Evolutionary conservation across 2,329 filamentous ascomycete genomes (phyloP), one percentile per base, ranked within the genome.

Genomic region (Aspergillus neoniger): DNA sequence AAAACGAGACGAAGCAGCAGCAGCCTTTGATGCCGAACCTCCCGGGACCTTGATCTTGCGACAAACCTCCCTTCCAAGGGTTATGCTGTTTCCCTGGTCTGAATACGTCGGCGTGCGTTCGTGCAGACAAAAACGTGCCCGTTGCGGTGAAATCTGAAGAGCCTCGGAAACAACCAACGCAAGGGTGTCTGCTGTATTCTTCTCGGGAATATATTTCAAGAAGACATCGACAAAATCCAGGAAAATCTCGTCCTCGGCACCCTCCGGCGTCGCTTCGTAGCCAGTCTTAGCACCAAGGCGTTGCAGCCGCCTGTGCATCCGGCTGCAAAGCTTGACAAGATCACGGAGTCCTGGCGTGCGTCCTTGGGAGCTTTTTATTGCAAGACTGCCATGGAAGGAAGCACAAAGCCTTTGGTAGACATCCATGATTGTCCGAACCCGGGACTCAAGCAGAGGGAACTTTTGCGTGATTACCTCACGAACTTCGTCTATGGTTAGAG

Each of bases 151-250:
- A 60, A 98, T 87, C 59, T 93, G 91, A 78, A 99, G 89, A 68
- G 92, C 89, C 76, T 96, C 88, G 0, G 93, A 93, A 62, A 98
- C 91, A 48, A 85, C 85, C 51, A 83, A 81, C 47, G 90, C 85
- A 44, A 77, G 68, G 19, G 67, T 66, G 15, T 70, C 69, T 55
- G 87, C 86, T 30, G 87, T 79, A 12, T 85, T 81, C 30, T 83
- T 82, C 59, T 89, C 89, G 9, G 90, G 88, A 49, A 95, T 81
- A 71, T 90, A 91, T 57, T 91, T 91, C 44, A 91, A 88, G 74
- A 99, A 98, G 72, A 93, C 96, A 75, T 99, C 95, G 55, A 95
- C 84, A 0, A 92, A 91, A 72, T 99, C 95, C 79, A 96, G 86
- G 70, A 97, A 97, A 76, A 98, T 96, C 69, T 90, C 87, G 70